These are phyloP conservation scores for Dactylellina drechsleri DNA, from an alignment of 2,329 filamentous ascomycete genomes.

Conservation along the genomic window DNA sequence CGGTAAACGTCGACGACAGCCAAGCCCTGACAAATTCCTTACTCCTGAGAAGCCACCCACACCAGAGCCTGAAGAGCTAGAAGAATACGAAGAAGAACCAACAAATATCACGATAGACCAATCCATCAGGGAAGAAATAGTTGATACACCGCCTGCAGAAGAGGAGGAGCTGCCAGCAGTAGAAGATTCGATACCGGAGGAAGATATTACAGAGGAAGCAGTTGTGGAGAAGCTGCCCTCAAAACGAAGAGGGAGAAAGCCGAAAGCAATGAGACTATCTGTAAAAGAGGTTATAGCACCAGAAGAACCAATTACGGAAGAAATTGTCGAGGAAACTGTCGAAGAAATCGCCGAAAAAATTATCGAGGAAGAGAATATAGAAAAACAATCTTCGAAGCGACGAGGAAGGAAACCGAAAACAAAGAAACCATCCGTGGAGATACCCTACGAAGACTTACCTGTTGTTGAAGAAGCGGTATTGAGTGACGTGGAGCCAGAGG, in stretches of 20 bases:
- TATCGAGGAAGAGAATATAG: too few relatives aligned
- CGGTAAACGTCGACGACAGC: constrained; percentile 56
- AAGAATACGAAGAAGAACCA: constrained; percentile 16
- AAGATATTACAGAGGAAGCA: not conserved
- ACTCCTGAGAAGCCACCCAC: constrained; percentile 45
- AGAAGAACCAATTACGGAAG: not conserved
- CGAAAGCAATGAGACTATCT: not conserved
- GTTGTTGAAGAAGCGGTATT: constrained; percentile 30
- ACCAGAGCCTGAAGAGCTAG: constrained; percentile 30
- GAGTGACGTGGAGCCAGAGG: constrained; percentile 45
- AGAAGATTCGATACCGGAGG: not conserved
- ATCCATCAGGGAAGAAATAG: constrained; percentile 5
- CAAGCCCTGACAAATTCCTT: constrained; percentile 56
- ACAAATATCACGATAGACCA: constrained; percentile 25
- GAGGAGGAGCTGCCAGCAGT: constrained; percentile 1
- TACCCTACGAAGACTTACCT: constrained; percentile 23
- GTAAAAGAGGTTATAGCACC: too few relatives aligned
- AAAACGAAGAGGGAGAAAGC: constrained; percentile 40
- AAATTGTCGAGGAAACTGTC: not conserved
- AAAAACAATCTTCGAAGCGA: too few relatives aligned
- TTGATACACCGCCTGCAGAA: constrained; percentile 23
- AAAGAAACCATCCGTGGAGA: constrained; percentile 36
- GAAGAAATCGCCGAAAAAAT: too few relatives aligned
- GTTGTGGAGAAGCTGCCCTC: not conserved
- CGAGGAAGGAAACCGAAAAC: constrained; percentile 13